Base-by-base conservation (phyloP, 768 basidiomycete species). In the Coprinopsis cinerea region DNA sequence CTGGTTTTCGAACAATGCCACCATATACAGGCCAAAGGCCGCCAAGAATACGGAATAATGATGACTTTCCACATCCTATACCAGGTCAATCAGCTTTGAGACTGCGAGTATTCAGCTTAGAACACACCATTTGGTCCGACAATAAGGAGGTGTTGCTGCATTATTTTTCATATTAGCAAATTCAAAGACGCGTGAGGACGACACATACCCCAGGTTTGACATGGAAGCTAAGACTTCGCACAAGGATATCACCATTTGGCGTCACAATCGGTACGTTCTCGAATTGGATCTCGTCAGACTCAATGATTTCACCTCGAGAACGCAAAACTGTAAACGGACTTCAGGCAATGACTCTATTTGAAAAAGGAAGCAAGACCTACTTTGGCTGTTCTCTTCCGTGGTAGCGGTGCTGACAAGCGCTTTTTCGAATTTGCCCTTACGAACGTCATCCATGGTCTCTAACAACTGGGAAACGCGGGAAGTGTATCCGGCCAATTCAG, bases 401-500 rank as follows among this genome's bases (percentile, higher is more conserved):
- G 67, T 75, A 4, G 85, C 83, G 59, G 81, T 84, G 59, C 80
- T 86, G 11, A 96, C 85, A 13, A 93, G 74, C 23, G 81, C 83
- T 67, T 98, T 99, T 62, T 94, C 80, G 52, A 90, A 96, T 59
- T 83, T 86, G 24, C 92, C 92, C 44, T 77, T 69, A 51, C 81
- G 81, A 20, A 95, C 81, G 51, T 94, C 92, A 18, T 82, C 74
- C 82, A 98, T 95, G 0, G 92, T 92, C 48, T 94, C 89, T 7
- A 99, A 76, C 1, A 97, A 75, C 37, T 84, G 79, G 26, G 88
- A 84, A 1, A 99, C 95, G 13, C 95, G 83, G 1, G 91, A 81
- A 2, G 95, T 97, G 63, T 96, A 97, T 10, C 95, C 95, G 2
- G 95, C 92, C 27, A 99, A 79, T 63, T 99, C 95, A 3, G 92